These are phyloP conservation scores for Pleurotus eryngii DNA, from an alignment of 768 basidiomycete genomes.

Conservation along the genomic window DNA sequence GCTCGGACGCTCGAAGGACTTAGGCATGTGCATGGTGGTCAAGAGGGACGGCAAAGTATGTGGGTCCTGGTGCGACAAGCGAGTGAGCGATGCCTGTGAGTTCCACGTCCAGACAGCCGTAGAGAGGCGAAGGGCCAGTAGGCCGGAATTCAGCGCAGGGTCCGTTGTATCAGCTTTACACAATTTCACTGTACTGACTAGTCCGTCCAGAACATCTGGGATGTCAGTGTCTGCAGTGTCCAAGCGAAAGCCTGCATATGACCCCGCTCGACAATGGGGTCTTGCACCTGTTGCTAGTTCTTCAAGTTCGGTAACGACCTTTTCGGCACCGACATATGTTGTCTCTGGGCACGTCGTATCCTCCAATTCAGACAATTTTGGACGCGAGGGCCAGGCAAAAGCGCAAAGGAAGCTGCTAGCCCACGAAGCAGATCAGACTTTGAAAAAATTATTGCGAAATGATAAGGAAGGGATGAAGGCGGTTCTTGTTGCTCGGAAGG, in stretches of 20 bases:
- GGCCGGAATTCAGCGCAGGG: slow-evolving; percentile 87
- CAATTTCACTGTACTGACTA: background rate
- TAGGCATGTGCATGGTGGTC: slow-evolving; percentile 78
- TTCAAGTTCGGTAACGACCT: slow-evolving; percentile 16
- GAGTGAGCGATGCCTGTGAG: slow-evolving; percentile 84
- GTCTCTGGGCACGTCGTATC: slow-evolving; percentile 76
- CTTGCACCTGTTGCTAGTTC: slow-evolving; percentile 50
- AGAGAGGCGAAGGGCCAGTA: slow-evolving; percentile 63
- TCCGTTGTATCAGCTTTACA: slow-evolving; percentile 22
- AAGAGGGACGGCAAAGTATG: slow-evolving; percentile 82
- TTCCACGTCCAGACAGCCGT: slow-evolving; percentile 87
- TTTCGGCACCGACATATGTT: slow-evolving; percentile 65
- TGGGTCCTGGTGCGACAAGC: slow-evolving; percentile 88
- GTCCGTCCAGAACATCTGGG: slow-evolving; percentile 62
- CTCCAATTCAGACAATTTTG: slow-evolving; percentile 65
- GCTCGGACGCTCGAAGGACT: slow-evolving; percentile 82
- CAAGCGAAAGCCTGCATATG: slow-evolving; percentile 56
- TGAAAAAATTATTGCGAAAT: slow-evolving; percentile 57
- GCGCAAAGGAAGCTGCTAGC: slow-evolving; percentile 59
- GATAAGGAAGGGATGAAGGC: slow-evolving; percentile 69
- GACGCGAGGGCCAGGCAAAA: slow-evolving; percentile 76
- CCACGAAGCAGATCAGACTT: slow-evolving; percentile 55
- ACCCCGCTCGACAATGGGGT: slow-evolving; percentile 75
- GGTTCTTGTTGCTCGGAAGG: slow-evolving; percentile 59
- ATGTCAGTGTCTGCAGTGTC: slow-evolving; percentile 52